A percentile compares a stretch with the other conserved stretches of the same genome.
Evolutionary conservation across 1,284 basidiomycete species (phyloP).

Genomic region (Ceratorhiza oryzae-sativae): DNA sequence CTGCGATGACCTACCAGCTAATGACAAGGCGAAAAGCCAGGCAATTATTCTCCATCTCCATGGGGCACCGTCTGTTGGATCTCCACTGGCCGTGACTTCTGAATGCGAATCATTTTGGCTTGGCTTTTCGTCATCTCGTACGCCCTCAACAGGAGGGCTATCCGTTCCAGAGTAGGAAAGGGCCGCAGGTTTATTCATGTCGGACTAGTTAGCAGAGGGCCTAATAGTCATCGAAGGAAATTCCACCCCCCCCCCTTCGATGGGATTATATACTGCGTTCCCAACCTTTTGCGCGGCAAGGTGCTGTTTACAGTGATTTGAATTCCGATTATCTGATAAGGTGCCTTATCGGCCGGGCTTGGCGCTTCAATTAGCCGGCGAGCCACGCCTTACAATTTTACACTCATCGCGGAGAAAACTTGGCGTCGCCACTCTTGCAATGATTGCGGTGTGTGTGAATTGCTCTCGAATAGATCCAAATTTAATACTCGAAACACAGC

Average conservation of each 20-base stretch:
- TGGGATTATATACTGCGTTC: neutral
- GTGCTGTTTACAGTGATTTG: neutral
- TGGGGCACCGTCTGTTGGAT: conserved; percentile 19
- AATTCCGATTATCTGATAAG: neutral
- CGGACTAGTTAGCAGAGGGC: too few species aligned
- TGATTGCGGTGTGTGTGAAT: too few species aligned
- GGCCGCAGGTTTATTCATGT: neutral
- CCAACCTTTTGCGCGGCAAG: neutral
- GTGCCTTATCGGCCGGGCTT: neutral
- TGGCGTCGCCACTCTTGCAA: too few species aligned
- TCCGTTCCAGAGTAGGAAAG: neutral
- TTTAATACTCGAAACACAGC: too few species aligned
- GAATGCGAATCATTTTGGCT: neutral
- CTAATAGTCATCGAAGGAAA: too few species aligned
- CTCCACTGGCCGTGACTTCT: neutral
- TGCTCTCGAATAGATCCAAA: too few species aligned
- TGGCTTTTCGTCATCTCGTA: neutral
- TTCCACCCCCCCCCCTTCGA: too few species aligned
- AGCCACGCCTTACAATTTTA: too few species aligned
- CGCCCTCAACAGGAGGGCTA: neutral
- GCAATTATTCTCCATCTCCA: conserved; percentile 29
- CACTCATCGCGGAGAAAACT: too few species aligned
- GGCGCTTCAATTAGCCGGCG: neutral
- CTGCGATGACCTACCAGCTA: neutral
- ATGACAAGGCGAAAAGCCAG: conserved; percentile 11